Conservation (phyloP, 179 eudicot genomes). For the Dionaea muscipula region DNA sequence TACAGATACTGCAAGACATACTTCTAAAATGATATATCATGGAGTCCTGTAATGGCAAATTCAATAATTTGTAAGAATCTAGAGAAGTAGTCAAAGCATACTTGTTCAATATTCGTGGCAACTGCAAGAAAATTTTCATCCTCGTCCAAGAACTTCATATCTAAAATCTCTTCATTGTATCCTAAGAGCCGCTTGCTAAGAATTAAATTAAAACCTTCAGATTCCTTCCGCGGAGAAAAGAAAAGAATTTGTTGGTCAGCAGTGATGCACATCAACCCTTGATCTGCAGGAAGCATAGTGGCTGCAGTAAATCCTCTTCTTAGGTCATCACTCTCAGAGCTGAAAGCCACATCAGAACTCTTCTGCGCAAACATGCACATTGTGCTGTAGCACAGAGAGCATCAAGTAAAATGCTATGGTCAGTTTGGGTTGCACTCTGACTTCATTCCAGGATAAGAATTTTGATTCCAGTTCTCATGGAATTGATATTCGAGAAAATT, state of each 20-base stretch:
- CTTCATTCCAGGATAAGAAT: too few relatives aligned
- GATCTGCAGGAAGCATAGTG: conserved; percentile 61
- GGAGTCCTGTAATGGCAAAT: neutral
- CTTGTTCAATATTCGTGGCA: conserved; percentile 93
- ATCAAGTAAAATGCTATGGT: neutral
- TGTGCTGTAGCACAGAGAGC: conserved; percentile 41
- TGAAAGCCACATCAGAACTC: conserved; percentile 65
- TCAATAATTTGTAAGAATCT: neutral
- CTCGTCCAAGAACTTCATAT: conserved; percentile 90
- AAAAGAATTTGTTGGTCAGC: conserved; percentile 95
- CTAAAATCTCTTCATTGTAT: conserved; percentile 83
- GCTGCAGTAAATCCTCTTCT: conserved; percentile 85
- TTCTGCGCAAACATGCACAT: conserved; percentile 68
- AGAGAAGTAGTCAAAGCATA: conserved; percentile 18
- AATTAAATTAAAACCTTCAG: conserved; percentile 35
- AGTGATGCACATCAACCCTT: conserved; percentile 69
- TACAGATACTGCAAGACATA: too few relatives aligned
- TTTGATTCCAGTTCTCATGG: too few relatives aligned
- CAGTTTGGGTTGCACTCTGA: too few relatives aligned
- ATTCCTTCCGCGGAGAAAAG: conserved; percentile 36
- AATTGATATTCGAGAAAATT: too few relatives aligned
- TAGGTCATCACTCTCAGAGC: conserved; percentile 48
- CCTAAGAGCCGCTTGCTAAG: conserved; percentile 68
- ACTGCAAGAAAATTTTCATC: conserved; percentile 89
- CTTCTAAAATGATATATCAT: too few relatives aligned